A percentile compares a stretch with the other conserved stretches of the same genome.
Conservation (phyloP, 345 rosid genomes). For the Kernera saxatilis region DNA sequence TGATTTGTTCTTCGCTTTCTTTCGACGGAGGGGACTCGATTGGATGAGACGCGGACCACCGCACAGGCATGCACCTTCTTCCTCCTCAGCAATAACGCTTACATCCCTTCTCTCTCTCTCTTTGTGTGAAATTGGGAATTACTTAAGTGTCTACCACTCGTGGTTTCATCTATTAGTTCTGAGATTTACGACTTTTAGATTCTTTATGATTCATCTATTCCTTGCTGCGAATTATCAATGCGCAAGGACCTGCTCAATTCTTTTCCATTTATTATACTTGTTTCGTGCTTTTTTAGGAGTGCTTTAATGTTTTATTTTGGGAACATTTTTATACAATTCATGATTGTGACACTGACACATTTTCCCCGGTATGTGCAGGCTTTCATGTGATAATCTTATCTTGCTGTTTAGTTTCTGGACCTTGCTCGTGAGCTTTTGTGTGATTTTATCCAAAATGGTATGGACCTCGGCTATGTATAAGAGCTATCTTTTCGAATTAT, state of each 20-base stretch:
- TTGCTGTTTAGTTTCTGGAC: not conserved
- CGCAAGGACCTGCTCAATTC: not conserved
- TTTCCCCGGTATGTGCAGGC: conserved; percentile 6
- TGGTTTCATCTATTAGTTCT: not conserved
- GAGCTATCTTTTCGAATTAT: not conserved
- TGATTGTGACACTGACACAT: not conserved
- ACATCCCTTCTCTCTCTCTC: not conserved
- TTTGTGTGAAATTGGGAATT: not conserved
- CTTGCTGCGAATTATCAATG: not conserved
- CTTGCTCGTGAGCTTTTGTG: not conserved
- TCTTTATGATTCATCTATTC: not conserved
- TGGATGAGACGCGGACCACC: conserved; percentile 19
- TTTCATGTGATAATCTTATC: not conserved
- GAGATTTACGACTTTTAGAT: not conserved
- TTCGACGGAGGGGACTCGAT: conserved; percentile 7
- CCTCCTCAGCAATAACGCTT: not conserved
- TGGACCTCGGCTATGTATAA: not conserved
- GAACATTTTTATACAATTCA: not conserved
- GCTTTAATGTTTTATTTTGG: not conserved
- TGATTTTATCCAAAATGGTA: conserved; percentile 18
- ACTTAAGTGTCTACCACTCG: not conserved
- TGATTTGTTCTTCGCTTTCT: not conserved
- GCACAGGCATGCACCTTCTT: conserved; percentile 18
- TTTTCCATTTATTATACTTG: not conserved
- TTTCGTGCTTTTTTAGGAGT: not conserved